Evolutionary conservation across 371 early-diverging fungal species (phyloP), one percentile per base, ranked within the genome.

Genomic region (Dichotomocladium elegans): DNA sequence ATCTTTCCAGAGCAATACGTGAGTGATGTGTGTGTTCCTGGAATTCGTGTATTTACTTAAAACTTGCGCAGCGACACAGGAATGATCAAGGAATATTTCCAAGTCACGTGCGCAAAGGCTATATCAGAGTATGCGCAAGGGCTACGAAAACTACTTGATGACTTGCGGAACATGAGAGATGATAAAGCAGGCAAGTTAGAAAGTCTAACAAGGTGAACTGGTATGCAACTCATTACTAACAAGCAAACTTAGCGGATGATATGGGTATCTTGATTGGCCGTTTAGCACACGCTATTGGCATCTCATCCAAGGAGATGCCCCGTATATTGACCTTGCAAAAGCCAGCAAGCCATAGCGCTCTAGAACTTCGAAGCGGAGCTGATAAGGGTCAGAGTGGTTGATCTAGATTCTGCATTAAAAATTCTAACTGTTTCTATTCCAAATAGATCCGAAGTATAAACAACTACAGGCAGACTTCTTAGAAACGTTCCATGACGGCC

Each of bases 291-390:
- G 54, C 61, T 24, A 67, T 76, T 53, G 66, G 57, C 1, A 19
- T 49, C 11, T 41, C 57, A 10, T 72, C 77, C 3, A 66, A 66
- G 19, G 66, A 72, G 42, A 34, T 76, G 21, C 66, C 68, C 12
- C 57, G 55, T 1, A 34, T 61, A 12, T 34, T 76, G 11, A 54
- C 59, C 1, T 19, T 64, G 21, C 41, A 50, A 17, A 30, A 31
- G n/a, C 45, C 57, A 12, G 17, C 49, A 12, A 43, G 53, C 19
- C 37, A 37, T 31, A 41, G 15, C 9, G 34, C 26, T 11, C 66
- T 70, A 41, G 68, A 63, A 49, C 34, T 74, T 35, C 53, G 42
- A 22, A 74, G 70, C 41, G 62, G 47, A 3, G 46, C 70, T 17
- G 60, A 62, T 43, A 62, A 66, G 59, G 66, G 73, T 68, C 63